Percentiles rank a stretch among this genome's conserved stretches.
Conservation (phyloP, 495 filamentous ascomycete species). For the Staphylotrichum tortipilum region DNA sequence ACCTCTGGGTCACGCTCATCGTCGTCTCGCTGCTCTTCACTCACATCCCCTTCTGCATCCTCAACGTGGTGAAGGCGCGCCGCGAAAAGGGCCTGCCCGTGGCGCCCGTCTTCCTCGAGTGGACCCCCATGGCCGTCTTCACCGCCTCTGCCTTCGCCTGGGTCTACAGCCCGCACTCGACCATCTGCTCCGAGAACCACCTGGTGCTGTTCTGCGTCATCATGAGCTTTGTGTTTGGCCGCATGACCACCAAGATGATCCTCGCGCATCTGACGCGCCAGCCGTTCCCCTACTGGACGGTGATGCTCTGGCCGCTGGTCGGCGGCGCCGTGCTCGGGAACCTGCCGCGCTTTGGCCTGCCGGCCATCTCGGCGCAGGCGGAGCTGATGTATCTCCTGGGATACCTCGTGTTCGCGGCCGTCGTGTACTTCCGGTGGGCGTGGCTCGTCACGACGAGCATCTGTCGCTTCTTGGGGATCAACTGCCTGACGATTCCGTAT, state of each 20-base stretch:
- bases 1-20: conserved; percentile 81
- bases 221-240: conserved; percentile 94
- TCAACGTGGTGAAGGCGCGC: conserved; percentile 73
- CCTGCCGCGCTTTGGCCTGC: conserved; percentile 67
- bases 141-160: conserved; percentile 65
- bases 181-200: conserved; percentile 68
- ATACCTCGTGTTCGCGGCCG: conserved; percentile 71
- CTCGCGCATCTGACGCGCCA: conserved; percentile 88
- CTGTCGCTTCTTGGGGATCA: conserved; percentile 85
- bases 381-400: conserved; percentile 75
- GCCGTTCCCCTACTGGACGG: conserved; percentile 94
- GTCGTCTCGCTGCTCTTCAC: conserved; percentile 61
- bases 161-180: conserved; percentile 82
- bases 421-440: conserved; percentile 89
- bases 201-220: conserved; percentile 88
- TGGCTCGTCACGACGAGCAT: conserved; percentile 84
- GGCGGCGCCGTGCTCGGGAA: conserved; percentile 78
- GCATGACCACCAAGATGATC: conserved; percentile 99
- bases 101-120: conserved; percentile 82
- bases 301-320: conserved; percentile 76
- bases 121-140: conserved; percentile 83
- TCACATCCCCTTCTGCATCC: conserved; percentile 74
- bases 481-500: conserved; percentile 78
- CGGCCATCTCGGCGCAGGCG: conserved; percentile 45
- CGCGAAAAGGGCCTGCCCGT: conserved; percentile 64